These are phyloP conservation scores for Mucor saturninus DNA, from an alignment of 371 early-diverging fungal genomes.

Conservation along the genomic window DNA sequence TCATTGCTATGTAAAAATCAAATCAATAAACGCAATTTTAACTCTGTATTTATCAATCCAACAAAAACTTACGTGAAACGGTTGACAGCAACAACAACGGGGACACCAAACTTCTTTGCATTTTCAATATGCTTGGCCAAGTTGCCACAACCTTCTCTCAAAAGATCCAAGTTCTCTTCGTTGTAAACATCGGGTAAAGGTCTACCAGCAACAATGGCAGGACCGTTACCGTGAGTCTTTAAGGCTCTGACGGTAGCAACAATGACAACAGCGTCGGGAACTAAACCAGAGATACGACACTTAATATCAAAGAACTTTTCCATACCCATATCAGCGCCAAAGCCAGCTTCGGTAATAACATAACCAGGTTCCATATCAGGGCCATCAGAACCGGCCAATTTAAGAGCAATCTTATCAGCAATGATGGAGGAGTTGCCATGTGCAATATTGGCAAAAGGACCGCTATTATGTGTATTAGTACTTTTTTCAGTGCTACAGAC, in stretches of 20 bases:
- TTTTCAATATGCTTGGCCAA: constrained; percentile 90
- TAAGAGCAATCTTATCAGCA: constrained; percentile 93
- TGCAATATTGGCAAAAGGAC: constrained; percentile 98
- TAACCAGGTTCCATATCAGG: constrained; percentile 75
- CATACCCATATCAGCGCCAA: constrained; percentile 99
- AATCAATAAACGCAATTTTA: neutral
- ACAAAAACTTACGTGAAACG: constrained; percentile 66
- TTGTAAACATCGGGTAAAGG: constrained; percentile 89
- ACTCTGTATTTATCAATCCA: neutral
- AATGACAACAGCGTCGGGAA: constrained; percentile 92
- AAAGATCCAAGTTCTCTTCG: constrained; percentile 82
- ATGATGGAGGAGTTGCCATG: constrained; percentile 95
- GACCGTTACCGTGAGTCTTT: constrained; percentile 98
- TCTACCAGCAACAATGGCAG: constrained; percentile 92
- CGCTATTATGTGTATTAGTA: constrained; percentile 30
- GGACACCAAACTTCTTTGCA: constrained; percentile 86
- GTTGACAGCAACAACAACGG: constrained; percentile 95
- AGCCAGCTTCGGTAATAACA: constrained; percentile 97
- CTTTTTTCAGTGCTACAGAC: too few species aligned
- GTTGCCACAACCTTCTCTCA: constrained; percentile 86
- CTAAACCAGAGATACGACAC: constrained; percentile 87
- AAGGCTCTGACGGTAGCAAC: constrained; percentile 95
- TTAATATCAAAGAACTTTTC: constrained; percentile 99
- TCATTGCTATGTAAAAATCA: constrained; percentile 61
- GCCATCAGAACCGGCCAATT: constrained; percentile 79